Evolutionary conservation across 2,329 filamentous ascomycete species (phyloP).

Genomic region (Penicillium sp.): DNA sequence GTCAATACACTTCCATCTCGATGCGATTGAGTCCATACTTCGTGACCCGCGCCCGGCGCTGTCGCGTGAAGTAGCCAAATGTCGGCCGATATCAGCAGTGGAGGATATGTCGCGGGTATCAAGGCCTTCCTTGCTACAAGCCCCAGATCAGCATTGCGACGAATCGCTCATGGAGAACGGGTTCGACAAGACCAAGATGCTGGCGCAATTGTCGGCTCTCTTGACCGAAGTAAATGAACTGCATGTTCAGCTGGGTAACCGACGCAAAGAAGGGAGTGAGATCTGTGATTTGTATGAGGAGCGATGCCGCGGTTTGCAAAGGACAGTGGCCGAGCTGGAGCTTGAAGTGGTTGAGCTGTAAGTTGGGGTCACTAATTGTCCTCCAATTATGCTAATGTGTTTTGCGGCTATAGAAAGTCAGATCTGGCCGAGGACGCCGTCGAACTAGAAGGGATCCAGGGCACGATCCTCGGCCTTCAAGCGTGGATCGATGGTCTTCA

Average conservation of each 20-base stretch:
- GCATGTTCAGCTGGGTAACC: conserved; percentile 23
- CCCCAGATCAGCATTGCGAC: background rate
- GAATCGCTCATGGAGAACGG: conserved; percentile 2
- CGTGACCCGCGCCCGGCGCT: conserved; percentile 21
- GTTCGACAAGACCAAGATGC: conserved; percentile 6
- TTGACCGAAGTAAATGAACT: conserved; percentile 24
- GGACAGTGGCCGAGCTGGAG: conserved; percentile 58
- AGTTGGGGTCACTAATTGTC: conserved; percentile 12
- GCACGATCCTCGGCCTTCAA: conserved; percentile 35
- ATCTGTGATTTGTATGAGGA: conserved; percentile 58
- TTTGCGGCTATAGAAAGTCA: conserved; percentile 18
- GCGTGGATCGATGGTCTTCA: conserved; percentile 30
- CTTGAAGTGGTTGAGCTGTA: conserved; percentile 56
- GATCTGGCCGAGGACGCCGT: conserved; percentile 32
- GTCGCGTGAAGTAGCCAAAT: conserved; percentile 18
- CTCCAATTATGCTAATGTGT: background rate
- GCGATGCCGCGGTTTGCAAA: conserved; percentile 53
- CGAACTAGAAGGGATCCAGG: conserved; percentile 34
- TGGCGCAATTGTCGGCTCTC: conserved; percentile 21
- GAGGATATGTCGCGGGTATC: background rate
- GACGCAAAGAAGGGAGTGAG: conserved; percentile 44
- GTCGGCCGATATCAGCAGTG: background rate
- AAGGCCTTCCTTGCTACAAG: background rate
- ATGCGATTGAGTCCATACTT: conserved; percentile 34
- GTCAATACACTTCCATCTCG: conserved; percentile 34